These are phyloP conservation scores for Starmerella powellii DNA, from an alignment of 805 yeast species.

Conservation along the genomic window DNA sequence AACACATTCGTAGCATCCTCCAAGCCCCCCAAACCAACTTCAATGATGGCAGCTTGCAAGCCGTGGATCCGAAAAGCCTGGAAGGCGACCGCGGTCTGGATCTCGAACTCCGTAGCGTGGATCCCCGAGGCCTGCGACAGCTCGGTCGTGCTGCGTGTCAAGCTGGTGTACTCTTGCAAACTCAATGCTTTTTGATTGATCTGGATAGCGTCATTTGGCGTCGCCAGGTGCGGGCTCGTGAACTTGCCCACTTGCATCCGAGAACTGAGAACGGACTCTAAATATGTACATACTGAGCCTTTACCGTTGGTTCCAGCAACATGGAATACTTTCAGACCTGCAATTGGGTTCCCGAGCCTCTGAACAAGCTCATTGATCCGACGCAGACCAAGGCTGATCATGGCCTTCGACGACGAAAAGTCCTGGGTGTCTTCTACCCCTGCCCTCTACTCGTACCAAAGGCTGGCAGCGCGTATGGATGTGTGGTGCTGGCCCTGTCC, in stretches of 20 bases:
- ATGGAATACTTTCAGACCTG: conserved; percentile 56
- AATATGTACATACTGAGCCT: conserved; percentile 80
- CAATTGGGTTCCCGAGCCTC: conserved; percentile 58
- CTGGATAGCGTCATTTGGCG: conserved; percentile 62
- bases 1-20: conserved; percentile 76
- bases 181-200: conserved; percentile 51
- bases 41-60: conserved; percentile 71
- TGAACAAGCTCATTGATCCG: conserved; percentile 38
- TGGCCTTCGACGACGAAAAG: conserved; percentile 10
- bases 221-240: conserved; percentile 76
- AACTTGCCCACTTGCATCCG: conserved; percentile 56
- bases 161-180: conserved; percentile 34
- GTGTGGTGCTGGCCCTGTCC: no score
- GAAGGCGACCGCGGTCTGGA: conserved; percentile 75
- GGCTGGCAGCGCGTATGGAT: background rate
- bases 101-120: conserved; percentile 79
- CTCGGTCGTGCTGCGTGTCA: conserved; percentile 34
- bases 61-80: conserved; percentile 49
- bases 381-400: conserved; percentile 47
- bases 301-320: conserved; percentile 96
- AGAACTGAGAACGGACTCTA: conserved; percentile 51
- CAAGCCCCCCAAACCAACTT: conserved; percentile 89
- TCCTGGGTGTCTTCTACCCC: no score
- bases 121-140: conserved; percentile 35
- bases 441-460: background rate